A percentile compares a stretch with the other conserved stretches of the same genome.
phyloP scores from a whole-genome alignment of 805 yeast species.

The Kazachstania martiniae region DNA sequence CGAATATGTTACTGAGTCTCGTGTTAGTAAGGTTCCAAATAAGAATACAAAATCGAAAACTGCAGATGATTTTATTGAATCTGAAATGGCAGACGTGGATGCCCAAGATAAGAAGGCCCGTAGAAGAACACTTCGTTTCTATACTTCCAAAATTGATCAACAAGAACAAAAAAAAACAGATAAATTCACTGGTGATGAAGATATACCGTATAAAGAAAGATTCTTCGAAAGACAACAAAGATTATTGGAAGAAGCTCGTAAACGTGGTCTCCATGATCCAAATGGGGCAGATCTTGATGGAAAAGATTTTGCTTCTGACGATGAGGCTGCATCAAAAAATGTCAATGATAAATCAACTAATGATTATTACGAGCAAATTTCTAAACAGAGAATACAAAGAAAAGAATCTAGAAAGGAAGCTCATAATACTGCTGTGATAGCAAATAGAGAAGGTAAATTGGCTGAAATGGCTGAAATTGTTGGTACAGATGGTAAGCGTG shows the following conservation, averaged over 20 bases:
- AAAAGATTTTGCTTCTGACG: slow-evolving; percentile 39
- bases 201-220: slow-evolving; percentile 85
- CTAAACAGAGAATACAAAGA: slow-evolving; percentile 35
- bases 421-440: slow-evolving; percentile 60
- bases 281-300: slow-evolving; percentile 49
- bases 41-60: slow-evolving; percentile 15
- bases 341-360: slow-evolving; percentile 39
- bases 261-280: slow-evolving; percentile 56
- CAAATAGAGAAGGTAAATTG: slow-evolving; percentile 77
- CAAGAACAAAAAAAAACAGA: slow-evolving; percentile 53
- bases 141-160: slow-evolving; percentile 93
- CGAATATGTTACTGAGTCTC: slow-evolving; percentile 42
- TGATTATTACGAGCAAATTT: slow-evolving; percentile 49
- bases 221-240: slow-evolving; percentile 84
- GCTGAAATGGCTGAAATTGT: slow-evolving; percentile 53
- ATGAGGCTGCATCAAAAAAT: slow-evolving; percentile 32
- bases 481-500: slow-evolving; percentile 84
- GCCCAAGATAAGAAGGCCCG: slow-evolving; percentile 75
- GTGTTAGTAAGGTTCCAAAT: slow-evolving; percentile 36
- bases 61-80: slow-evolving; percentile 54
- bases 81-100: slow-evolving; percentile 70
- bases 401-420: slow-evolving; percentile 48
- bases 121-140: slow-evolving; percentile 78
- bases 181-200: slow-evolving; percentile 69
- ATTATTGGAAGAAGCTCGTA: slow-evolving; percentile 75